Percentiles rank a stretch among this genome's conserved stretches.
Conservation (phyloP, 768 basidiomycete species). For the Terana coerulea region DNA sequence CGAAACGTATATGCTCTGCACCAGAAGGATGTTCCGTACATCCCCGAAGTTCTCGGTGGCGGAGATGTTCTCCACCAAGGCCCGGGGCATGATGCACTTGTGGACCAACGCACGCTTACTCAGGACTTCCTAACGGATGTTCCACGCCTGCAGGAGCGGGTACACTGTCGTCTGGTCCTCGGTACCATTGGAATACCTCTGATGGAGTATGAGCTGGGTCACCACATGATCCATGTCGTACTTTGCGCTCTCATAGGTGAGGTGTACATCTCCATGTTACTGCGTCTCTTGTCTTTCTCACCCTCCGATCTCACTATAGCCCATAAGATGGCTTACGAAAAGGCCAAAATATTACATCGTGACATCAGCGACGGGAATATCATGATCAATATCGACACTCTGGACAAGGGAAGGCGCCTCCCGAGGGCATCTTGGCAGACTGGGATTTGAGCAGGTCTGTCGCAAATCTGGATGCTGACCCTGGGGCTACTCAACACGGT, state of each 20-base stretch:
- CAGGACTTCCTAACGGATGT: neutral
- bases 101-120: neutral
- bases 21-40: neutral
- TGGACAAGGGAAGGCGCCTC: neutral
- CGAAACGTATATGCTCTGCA: neutral
- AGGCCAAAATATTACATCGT: slow-evolving; percentile 2
- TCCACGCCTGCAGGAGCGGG: neutral
- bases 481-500: neutral
- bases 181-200: neutral
- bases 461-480: neutral
- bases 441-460: slow-evolving; percentile 2
- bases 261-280: neutral
- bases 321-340: neutral
- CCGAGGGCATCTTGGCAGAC: neutral
- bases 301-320: neutral
- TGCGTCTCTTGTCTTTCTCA: neutral
- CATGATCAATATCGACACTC: neutral
- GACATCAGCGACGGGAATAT: slow-evolving; percentile 8
- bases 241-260: neutral
- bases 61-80: neutral
- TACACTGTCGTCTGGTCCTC: neutral
- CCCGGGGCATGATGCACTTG: neutral
- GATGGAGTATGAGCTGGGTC: neutral
- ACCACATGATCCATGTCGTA: neutral
- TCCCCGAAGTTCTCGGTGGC: neutral